These are phyloP conservation scores for Talaromyces thailandensis DNA, from an alignment of 495 filamentous ascomycete species.

Conservation along the genomic window DNA sequence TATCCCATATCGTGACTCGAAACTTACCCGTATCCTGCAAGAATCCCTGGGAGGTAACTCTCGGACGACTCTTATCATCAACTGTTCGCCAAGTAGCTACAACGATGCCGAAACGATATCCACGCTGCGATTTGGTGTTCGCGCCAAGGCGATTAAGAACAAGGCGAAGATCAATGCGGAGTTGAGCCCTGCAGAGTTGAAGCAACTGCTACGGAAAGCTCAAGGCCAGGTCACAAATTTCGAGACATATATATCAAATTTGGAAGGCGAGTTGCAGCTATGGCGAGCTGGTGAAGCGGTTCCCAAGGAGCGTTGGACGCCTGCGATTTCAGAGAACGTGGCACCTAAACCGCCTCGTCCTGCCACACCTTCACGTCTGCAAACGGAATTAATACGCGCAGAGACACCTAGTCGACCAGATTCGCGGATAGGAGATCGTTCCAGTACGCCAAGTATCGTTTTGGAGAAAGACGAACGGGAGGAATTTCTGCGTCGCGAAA, in stretches of 20 bases:
- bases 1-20: constrained; percentile 95
- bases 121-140: constrained; percentile 89
- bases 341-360: constrained; percentile 54
- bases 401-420: constrained; percentile 67
- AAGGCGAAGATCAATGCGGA: constrained; percentile 99
- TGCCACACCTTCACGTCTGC: constrained; percentile 73
- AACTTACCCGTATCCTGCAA: constrained; percentile 93
- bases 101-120: constrained; percentile 94
- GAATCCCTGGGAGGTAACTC: constrained; percentile 96
- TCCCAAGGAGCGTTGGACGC: constrained; percentile 75
- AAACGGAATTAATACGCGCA: constrained; percentile 39
- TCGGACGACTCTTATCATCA: constrained; percentile 93
- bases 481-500: constrained; percentile 90
- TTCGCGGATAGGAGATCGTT: constrained; percentile 77
- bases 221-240: constrained; percentile 84
- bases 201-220: constrained; percentile 81
- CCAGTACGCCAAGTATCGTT: constrained; percentile 75
- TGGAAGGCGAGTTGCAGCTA: constrained; percentile 74
- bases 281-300: constrained; percentile 88
- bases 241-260: constrained; percentile 70
- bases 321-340: constrained; percentile 45
- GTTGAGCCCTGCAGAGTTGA: constrained; percentile 89
- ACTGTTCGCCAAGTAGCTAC: constrained; percentile 96
- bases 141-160: constrained; percentile 98
- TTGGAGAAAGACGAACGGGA: constrained; percentile 95